These are phyloP conservation scores for Usnea hakonensis DNA, from an alignment of 495 filamentous ascomycete genomes.

Conservation along the genomic window DNA sequence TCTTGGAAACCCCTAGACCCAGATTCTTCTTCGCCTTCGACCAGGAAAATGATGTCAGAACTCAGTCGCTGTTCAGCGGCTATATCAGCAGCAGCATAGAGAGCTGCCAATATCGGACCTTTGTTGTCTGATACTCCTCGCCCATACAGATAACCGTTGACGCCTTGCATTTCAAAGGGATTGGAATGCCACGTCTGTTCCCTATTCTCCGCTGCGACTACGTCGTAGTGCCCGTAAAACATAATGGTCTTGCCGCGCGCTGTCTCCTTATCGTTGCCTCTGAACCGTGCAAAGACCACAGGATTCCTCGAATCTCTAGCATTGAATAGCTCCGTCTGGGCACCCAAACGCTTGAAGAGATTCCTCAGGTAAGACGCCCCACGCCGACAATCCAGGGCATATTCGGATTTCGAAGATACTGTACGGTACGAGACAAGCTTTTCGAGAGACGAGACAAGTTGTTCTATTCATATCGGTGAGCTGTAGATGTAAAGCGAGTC, in stretches of 20 bases:
- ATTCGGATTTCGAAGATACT: constrained; percentile 74
- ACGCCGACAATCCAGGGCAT: constrained; percentile 81
- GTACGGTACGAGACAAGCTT: constrained; percentile 88
- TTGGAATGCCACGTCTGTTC: constrained; percentile 72
- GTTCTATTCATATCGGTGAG: constrained; percentile 40
- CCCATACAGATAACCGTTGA: constrained; percentile 93
- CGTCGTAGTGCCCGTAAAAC: constrained; percentile 98
- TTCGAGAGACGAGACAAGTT: constrained; percentile 72
- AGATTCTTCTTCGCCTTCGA: constrained; percentile 95
- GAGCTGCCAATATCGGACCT: constrained; percentile 82
- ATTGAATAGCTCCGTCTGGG: constrained; percentile 74
- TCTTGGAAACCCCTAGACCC: constrained; percentile 83
- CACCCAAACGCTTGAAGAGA: constrained; percentile 84
- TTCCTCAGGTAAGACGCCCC: constrained; percentile 84
- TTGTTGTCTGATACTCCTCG: constrained; percentile 96
- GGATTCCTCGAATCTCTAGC: constrained; percentile 73
- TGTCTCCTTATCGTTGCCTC: constrained; percentile 51
- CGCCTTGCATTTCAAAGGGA: constrained; percentile 76
- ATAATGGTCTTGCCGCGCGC: constrained; percentile 71
- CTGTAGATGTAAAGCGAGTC: background rate
- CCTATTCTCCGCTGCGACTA: constrained; percentile 85
- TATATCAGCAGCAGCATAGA: constrained; percentile 87
- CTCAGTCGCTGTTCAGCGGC: constrained; percentile 67
- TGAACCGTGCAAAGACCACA: constrained; percentile 81
- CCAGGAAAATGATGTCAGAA: constrained; percentile 84